These are phyloP conservation scores for Penicillium crustosum DNA, from an alignment of 2,329 filamentous ascomycete species.

Conservation along the genomic window DNA sequence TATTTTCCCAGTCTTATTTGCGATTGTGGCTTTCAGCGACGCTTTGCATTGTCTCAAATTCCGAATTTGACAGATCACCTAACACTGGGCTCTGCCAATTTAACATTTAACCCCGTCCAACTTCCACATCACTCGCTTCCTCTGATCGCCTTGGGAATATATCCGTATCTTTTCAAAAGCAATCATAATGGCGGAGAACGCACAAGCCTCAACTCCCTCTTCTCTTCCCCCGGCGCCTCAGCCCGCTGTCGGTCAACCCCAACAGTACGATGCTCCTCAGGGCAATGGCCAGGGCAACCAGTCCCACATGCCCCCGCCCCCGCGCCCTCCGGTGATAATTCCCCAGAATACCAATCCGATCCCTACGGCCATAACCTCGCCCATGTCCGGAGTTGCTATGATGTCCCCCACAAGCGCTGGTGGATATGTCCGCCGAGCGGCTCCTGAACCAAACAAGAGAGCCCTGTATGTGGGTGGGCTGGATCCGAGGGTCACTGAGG, in stretches of 20 bases:
- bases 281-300: constrained; percentile 66
- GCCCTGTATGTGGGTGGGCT: constrained; percentile 94
- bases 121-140: constrained; percentile 23
- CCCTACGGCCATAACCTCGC: constrained; percentile 86
- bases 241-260: constrained; percentile 63
- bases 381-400: constrained; percentile 68
- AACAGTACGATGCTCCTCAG: constrained; percentile 70
- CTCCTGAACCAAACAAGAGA: constrained; percentile 97
- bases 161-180: constrained; percentile 22
- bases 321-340: constrained; percentile 79
- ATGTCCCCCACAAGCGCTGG: constrained; percentile 83
- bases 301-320: constrained; percentile 82
- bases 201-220: constrained; percentile 60
- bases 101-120: constrained; percentile 15
- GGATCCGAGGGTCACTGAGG: constrained; percentile 92
- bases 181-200: constrained; percentile 73
- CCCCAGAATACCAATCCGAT: constrained; percentile 96
- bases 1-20: constrained; percentile 10
- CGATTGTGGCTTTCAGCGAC: constrained; percentile 27
- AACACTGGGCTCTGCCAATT: neutral
- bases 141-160: constrained; percentile 22
- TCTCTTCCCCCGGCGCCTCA: constrained; percentile 71
- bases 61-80: constrained; percentile 11
- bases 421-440: constrained; percentile 81
- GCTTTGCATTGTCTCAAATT: constrained; percentile 27